Conservation (phyloP, 2,329 filamentous ascomycete species). For the Phaeomoniella chlamydospora region DNA sequence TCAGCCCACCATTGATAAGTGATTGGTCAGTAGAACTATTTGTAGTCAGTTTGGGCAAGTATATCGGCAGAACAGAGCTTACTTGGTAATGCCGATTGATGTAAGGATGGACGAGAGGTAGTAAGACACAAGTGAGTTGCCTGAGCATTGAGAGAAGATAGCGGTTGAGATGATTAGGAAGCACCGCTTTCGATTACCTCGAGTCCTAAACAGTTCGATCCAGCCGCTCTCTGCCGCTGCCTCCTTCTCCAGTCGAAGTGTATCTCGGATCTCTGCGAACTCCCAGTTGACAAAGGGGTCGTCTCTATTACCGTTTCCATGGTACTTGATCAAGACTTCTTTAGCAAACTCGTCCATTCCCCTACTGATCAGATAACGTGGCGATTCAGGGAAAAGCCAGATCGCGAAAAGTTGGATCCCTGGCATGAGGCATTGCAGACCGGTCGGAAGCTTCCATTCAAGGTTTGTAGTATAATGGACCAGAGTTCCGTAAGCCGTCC, state of each 20-base stretch:
- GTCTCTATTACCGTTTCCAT: constrained; percentile 4
- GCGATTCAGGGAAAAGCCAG: too few relatives aligned
- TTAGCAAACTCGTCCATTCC: constrained; percentile 9
- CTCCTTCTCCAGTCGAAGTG: constrained; percentile 3
- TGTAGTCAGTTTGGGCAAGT: too few relatives aligned
- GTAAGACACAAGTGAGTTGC: constrained; percentile 14
- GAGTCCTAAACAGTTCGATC: constrained; percentile 8
- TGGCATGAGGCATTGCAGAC: constrained; percentile 9
- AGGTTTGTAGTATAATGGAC: too few relatives aligned
- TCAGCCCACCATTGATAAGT: constrained; percentile 11
- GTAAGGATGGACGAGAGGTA: constrained; percentile 21
- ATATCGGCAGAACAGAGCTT: too few relatives aligned
- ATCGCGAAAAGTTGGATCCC: too few relatives aligned
- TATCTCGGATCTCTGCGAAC: background rate
- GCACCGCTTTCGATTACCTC: too few relatives aligned
- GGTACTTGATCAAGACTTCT: constrained; percentile 4
- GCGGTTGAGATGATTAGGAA: too few relatives aligned
- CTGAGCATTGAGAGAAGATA: too few relatives aligned
- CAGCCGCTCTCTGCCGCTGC: constrained; percentile 1
- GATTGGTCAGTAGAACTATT: constrained; percentile 15
- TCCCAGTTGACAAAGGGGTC: constrained; percentile 3
- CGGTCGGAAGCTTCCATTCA: constrained; percentile 29
- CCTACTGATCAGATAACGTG: constrained; percentile 13
- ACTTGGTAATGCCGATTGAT: constrained; percentile 46
- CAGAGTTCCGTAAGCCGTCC: constrained; percentile 15